These are phyloP conservation scores for Trichoderma sp. DNA, from an alignment of 2,329 filamentous ascomycete genomes.

Conservation along the genomic window DNA sequence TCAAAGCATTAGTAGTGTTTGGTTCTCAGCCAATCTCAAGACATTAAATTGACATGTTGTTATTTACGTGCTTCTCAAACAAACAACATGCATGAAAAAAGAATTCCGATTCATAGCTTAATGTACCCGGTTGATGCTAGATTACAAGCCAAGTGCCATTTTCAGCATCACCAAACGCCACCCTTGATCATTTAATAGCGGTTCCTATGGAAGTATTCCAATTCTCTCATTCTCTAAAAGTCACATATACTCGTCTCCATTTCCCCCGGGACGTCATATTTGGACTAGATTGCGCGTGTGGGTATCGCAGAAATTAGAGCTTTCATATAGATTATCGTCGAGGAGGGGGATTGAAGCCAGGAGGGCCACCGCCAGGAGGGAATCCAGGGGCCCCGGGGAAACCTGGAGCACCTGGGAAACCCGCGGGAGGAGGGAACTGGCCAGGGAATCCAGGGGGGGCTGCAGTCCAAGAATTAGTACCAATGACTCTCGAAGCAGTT, in stretches of 20 bases:
- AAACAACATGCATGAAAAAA: background rate
- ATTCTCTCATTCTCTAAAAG: slow-evolving; percentile 18
- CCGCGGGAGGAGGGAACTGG: slow-evolving; percentile 46
- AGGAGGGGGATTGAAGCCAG: slow-evolving; percentile 73
- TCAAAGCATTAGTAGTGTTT: background rate
- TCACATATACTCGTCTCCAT: background rate
- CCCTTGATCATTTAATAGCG: slow-evolving; percentile 16
- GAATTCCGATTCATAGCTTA: slow-evolving; percentile 14
- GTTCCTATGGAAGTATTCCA: slow-evolving; percentile 14
- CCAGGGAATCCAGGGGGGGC: slow-evolving; percentile 51
- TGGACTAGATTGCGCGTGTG: slow-evolving; percentile 16
- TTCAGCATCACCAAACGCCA: slow-evolving; percentile 18
- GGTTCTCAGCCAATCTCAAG: background rate
- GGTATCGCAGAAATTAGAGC: slow-evolving; percentile 19
- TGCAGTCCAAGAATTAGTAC: slow-evolving; percentile 37
- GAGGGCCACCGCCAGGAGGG: slow-evolving; percentile 44
- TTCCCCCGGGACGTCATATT: background rate
- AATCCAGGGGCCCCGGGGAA: slow-evolving; percentile 51
- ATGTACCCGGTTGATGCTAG: slow-evolving; percentile 16
- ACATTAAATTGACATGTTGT: background rate
- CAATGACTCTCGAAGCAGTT: background rate
- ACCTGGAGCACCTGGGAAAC: slow-evolving; percentile 35
- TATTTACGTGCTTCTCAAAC: background rate
- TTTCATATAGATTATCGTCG: slow-evolving; percentile 44
- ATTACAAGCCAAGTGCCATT: slow-evolving; percentile 17